Evolutionary conservation across 2,329 filamentous ascomycete species (phyloP).

Genomic region (Aspergillus fischeri): DNA sequence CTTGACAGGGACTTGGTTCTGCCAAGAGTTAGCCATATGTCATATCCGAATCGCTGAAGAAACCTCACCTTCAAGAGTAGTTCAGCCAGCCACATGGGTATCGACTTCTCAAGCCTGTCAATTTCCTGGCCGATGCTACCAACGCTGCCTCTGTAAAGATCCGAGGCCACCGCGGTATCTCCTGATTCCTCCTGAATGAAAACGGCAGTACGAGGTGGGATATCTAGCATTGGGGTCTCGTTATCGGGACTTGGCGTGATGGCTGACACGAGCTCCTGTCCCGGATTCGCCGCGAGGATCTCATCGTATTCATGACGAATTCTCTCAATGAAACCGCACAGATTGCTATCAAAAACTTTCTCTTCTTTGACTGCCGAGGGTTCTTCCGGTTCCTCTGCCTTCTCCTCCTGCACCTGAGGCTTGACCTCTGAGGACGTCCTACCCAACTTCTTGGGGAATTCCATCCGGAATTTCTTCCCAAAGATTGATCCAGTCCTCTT

Average conservation of each 20-base stretch:
- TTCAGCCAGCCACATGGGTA: conserved; percentile 89
- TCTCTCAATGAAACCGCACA: conserved; percentile 43
- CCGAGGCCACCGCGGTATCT: conserved; percentile 64
- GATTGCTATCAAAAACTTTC: conserved; percentile 43
- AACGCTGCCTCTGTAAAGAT: conserved; percentile 88
- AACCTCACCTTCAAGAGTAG: conserved; percentile 64
- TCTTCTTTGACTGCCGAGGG: conserved; percentile 49
- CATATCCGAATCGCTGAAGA: neutral
- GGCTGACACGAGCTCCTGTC: conserved; percentile 32
- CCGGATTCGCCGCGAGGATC: conserved; percentile 35
- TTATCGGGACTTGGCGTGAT: conserved; percentile 42
- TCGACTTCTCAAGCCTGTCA: conserved; percentile 78
- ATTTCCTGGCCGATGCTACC: conserved; percentile 70
- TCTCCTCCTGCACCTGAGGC: conserved; percentile 70
- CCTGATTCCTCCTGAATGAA: conserved; percentile 63
- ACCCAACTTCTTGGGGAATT: conserved; percentile 73
- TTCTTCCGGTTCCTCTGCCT: conserved; percentile 52
- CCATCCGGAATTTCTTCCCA: conserved; percentile 78
- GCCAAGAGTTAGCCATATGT: conserved; percentile 11
- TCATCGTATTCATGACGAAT: conserved; percentile 46
- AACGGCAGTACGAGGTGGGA: conserved; percentile 52
- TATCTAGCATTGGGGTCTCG: conserved; percentile 43
- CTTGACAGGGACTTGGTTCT: conserved; percentile 78
- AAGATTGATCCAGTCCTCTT: conserved; percentile 60
- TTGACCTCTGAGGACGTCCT: conserved; percentile 66